phyloP scores from a whole-genome alignment of 1,284 basidiomycete species.

The Sanguinoderma infundibulare region DNA sequence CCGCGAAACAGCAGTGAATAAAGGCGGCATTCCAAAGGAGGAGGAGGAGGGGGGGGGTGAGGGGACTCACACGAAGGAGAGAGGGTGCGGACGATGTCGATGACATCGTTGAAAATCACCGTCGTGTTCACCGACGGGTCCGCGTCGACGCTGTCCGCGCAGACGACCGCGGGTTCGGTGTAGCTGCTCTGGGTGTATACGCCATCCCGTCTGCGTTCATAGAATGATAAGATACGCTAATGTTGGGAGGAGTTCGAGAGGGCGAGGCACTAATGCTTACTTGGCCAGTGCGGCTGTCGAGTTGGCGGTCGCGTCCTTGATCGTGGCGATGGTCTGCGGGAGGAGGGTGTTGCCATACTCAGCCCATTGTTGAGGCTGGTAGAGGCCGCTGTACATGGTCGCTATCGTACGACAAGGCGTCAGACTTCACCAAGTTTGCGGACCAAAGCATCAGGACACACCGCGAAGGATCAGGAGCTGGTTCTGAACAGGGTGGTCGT shows the following conservation, averaged over 20 bases:
- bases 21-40: too few relatives aligned
- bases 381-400: conserved; percentile 5
- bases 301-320: not conserved
- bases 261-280: too few relatives aligned
- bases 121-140: conserved; percentile 18
- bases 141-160: conserved; percentile 28
- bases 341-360: conserved; percentile 6
- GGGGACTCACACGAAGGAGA: conserved; percentile 24
- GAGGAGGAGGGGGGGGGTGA: too few relatives aligned
- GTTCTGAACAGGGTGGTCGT: conserved; percentile 10
- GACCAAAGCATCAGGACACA: not conserved
- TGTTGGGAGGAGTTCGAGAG: too few relatives aligned
- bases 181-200: conserved; percentile 10
- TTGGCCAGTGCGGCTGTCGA: not conserved
- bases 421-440: not conserved
- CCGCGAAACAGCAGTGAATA: not conserved
- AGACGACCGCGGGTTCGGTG: conserved; percentile 23
- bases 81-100: conserved; percentile 20
- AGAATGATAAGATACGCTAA: too few relatives aligned
- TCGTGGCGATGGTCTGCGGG: not conserved
- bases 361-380: conserved; percentile 15
- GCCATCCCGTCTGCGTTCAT: not conserved
- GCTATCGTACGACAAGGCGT: not conserved
- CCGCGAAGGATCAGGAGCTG: conserved; percentile 10
- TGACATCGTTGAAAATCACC: conserved; percentile 25